Evolutionary conservation across 2,329 filamentous ascomycete species (phyloP).

Genomic region (Tricladium varicosporioides): DNA sequence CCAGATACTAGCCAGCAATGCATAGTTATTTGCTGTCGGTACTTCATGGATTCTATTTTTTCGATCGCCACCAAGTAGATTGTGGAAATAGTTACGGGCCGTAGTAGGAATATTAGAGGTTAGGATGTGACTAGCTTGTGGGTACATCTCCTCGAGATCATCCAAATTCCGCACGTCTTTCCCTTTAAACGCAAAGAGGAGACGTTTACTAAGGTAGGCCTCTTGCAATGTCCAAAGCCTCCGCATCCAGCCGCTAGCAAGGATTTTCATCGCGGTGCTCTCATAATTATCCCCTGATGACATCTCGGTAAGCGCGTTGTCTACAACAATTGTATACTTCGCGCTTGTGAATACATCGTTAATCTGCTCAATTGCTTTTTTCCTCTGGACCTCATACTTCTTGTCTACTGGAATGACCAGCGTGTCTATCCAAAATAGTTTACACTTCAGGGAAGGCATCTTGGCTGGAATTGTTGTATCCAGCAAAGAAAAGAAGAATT

Average conservation of each 20-base stretch:
- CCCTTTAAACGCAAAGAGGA: slow-evolving; percentile 5
- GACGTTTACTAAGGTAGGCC: slow-evolving; percentile 4
- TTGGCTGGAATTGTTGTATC: neutral
- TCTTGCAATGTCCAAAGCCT: slow-evolving; percentile 14
- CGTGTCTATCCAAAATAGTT: slow-evolving; percentile 11
- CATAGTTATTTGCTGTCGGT: neutral
- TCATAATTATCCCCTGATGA: neutral
- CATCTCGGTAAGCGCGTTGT: slow-evolving; percentile 3
- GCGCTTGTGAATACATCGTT: slow-evolving; percentile 5
- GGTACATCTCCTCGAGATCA: neutral
- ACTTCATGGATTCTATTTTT: neutral
- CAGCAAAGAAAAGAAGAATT: slow-evolving; percentile 1
- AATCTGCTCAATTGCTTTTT: slow-evolving; percentile 8
- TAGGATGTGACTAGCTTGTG: neutral
- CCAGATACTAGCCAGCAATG: slow-evolving; percentile 2
- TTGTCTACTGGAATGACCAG: slow-evolving; percentile 2
- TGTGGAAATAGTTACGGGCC: neutral
- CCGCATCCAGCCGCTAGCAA: slow-evolving; percentile 12
- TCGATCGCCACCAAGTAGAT: neutral
- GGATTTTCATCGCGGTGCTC: slow-evolving; percentile 8
- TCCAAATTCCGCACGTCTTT: neutral
- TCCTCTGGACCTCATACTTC: neutral
- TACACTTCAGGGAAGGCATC: neutral
- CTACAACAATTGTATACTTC: slow-evolving; percentile 4
- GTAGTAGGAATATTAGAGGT: neutral